Evolutionary conservation across 2,329 filamentous ascomycete species (phyloP).

Genomic region (Cadophora gregata): DNA sequence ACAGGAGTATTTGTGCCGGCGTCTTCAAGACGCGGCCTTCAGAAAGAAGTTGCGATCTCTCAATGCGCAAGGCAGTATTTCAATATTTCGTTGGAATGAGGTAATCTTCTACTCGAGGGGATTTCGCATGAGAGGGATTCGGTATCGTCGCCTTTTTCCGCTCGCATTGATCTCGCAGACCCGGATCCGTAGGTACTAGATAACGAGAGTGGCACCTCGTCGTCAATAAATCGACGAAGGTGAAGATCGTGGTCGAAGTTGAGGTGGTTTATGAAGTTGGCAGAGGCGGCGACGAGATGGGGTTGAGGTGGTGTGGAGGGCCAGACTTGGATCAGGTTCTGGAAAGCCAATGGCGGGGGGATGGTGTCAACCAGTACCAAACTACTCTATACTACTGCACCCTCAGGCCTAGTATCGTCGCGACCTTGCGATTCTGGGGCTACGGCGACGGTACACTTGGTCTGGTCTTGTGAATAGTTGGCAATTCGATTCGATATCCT

Average conservation of each 20-base stretch:
- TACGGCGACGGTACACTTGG: constrained; percentile 10
- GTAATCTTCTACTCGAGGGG: background rate
- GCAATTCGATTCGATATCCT: constrained; percentile 11
- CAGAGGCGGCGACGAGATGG: constrained; percentile 4
- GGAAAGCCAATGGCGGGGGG: constrained; percentile 24
- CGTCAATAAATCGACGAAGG: constrained; percentile 3
- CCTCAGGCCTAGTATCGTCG: constrained; percentile 3
- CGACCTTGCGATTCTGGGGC: constrained; percentile 19
- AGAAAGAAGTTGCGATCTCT: constrained; percentile 18
- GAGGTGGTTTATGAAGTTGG: constrained; percentile 11
- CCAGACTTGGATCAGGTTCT: constrained; percentile 15
- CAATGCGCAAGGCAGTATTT: constrained; percentile 24
- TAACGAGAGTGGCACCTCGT: constrained; percentile 8
- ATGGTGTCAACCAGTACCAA: constrained; percentile 12
- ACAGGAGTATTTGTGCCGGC: constrained; percentile 45
- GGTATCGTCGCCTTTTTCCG: constrained; percentile 3
- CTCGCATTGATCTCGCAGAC: constrained; percentile 23
- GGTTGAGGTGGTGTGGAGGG: background rate
- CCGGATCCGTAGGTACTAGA: background rate
- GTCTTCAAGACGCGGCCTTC: constrained; percentile 53
- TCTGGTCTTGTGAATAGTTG: constrained; percentile 13
- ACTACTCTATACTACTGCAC: constrained; percentile 5
- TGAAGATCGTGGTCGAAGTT: background rate
- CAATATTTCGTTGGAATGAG: background rate
- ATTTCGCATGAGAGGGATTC: constrained; percentile 22